A percentile compares a stretch with the other conserved stretches of the same genome.
These are phyloP conservation scores for Actinidia chinensis DNA, from an alignment of 179 eudicot species.

Conservation along the genomic window DNA sequence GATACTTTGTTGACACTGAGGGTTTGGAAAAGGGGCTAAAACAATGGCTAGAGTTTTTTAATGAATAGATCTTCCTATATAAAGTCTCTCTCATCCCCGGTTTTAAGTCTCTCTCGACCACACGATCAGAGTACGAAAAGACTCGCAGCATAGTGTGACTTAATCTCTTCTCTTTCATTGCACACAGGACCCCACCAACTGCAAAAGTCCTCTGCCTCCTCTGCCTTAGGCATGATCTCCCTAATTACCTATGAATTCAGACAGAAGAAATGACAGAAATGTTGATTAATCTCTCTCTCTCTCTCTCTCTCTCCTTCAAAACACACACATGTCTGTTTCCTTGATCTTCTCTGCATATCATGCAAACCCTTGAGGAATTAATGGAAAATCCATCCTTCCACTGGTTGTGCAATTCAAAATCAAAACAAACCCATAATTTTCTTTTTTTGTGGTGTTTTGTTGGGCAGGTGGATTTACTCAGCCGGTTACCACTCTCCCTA, in stretches of 20 bases:
- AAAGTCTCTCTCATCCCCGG: neutral
- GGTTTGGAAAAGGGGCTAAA: no score
- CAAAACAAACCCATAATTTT: neutral
- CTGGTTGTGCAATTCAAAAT: constrained; percentile 22
- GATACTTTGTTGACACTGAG: no score
- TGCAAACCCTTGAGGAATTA: constrained; percentile 32
- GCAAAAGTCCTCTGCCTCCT: neutral
- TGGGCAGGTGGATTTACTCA: constrained; percentile 86
- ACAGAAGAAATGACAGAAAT: neutral
- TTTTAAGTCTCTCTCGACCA: no score
- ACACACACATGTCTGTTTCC: no score
- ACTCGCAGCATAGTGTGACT: constrained; percentile 20
- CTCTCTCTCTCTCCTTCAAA: no score
- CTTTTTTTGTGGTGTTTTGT: neutral
- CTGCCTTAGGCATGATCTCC: no score
- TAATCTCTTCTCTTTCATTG: constrained; percentile 2
- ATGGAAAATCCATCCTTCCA: constrained; percentile 18
- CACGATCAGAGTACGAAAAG: no score
- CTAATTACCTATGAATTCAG: neutral
- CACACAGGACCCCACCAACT: neutral
- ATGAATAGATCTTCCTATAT: no score
- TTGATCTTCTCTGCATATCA: constrained; percentile 15
- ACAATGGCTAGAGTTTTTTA: no score
- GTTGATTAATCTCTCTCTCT: neutral
- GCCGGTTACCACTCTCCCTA: constrained; percentile 73